phyloP scores from a whole-genome alignment of 345 rosid genomes.

The Cardamine occulta region DNA sequence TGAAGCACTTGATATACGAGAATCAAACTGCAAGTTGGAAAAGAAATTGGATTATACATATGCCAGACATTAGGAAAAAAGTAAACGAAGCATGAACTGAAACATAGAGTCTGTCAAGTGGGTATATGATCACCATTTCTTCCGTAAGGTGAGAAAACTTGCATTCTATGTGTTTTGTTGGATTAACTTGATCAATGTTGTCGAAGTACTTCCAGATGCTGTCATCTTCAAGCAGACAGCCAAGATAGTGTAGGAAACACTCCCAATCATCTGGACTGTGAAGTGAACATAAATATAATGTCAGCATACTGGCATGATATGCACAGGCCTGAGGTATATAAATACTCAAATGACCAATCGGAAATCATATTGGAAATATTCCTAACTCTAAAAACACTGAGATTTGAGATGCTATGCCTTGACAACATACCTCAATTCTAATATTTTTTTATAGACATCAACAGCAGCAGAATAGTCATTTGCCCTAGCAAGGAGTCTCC shows the following conservation, averaged over 20 bases:
- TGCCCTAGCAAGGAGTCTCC: constrained; percentile 54
- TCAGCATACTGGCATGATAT: constrained; percentile 33
- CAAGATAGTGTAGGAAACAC: constrained; percentile 86
- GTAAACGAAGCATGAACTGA: constrained; percentile 10
- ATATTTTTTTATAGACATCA: constrained; percentile 65
- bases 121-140: constrained; percentile 64
- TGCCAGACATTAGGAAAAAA: constrained; percentile 9
- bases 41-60: constrained; percentile 32
- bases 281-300: constrained; percentile 45
- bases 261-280: constrained; percentile 99
- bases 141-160: constrained; percentile 67
- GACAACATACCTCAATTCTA: constrained; percentile 73
- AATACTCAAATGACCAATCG: not conserved
- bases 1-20: constrained; percentile 71
- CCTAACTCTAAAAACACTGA: constrained; percentile 12
- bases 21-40: constrained; percentile 67
- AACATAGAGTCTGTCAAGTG: constrained; percentile 28
- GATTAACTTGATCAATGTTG: constrained; percentile 51
- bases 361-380: not conserved
- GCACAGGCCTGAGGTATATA: constrained; percentile 15
- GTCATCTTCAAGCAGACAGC: constrained; percentile 89
- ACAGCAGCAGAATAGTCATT: constrained; percentile 75
- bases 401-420: constrained; percentile 1
- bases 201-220: constrained; percentile 61
- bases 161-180: constrained; percentile 55